These are phyloP conservation scores for Metschnikowia gelsemii DNA, from an alignment of 805 yeast genomes.

Conservation along the genomic window DNA sequence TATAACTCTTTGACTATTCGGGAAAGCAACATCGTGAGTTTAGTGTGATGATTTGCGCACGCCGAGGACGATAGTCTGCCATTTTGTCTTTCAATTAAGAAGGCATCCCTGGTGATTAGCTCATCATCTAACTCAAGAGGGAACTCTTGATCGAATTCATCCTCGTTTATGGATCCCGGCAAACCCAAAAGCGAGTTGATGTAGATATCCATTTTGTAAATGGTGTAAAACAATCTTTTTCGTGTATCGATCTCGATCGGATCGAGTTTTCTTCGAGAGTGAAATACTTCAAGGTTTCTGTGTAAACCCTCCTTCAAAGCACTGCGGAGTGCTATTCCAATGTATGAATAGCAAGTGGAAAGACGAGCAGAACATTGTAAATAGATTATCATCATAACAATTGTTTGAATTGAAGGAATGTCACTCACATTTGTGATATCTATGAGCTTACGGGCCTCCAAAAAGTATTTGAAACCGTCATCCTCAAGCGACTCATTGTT, in stretches of 20 bases:
- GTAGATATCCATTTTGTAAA: conserved; percentile 87
- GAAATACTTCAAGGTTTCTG: conserved; percentile 55
- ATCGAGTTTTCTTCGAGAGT: conserved; percentile 54
- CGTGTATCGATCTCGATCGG: conserved; percentile 82
- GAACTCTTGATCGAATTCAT: conserved; percentile 83
- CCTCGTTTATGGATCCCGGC: conserved; percentile 73
- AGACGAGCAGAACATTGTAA: conserved; percentile 85
- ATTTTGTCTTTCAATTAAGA: conserved; percentile 47
- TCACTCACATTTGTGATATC: conserved; percentile 86
- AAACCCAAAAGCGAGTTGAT: conserved; percentile 84
- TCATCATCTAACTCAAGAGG: conserved; percentile 88
- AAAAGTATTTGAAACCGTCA: conserved; percentile 77
- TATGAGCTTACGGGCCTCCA: conserved; percentile 74
- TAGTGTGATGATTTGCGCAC: conserved; percentile 84
- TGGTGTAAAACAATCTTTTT: conserved; percentile 84
- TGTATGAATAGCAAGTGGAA: conserved; percentile 84
- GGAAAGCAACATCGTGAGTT: conserved; percentile 65
- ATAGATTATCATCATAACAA: conserved; percentile 82
- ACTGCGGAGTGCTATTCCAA: conserved; percentile 82
- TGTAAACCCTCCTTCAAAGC: conserved; percentile 83
- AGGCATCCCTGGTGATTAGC: conserved; percentile 68
- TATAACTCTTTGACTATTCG: conserved; percentile 71
- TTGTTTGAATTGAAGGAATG: conserved; percentile 76
- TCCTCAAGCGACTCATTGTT: conserved; percentile 51
- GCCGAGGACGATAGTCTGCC: conserved; percentile 64